These are phyloP conservation scores for Sugiyamaella americana DNA, from an alignment of 805 yeast genomes.

Conservation along the genomic window DNA sequence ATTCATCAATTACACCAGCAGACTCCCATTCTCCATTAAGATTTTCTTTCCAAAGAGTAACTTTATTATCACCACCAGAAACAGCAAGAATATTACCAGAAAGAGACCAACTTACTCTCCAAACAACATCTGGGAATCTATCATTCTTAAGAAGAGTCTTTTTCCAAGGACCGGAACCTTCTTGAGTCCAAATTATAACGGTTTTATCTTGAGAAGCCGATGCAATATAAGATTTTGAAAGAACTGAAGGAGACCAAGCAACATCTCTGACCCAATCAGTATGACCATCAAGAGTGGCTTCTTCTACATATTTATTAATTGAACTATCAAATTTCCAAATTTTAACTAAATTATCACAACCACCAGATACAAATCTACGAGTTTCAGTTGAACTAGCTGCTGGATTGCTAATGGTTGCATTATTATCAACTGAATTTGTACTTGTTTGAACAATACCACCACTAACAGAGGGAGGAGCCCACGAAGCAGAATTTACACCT, in stretches of 20 bases:
- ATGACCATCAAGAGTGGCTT: conserved; percentile 80
- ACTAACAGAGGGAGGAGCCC: conserved; percentile 41
- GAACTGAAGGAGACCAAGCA: conserved; percentile 92
- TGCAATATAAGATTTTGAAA: conserved; percentile 84
- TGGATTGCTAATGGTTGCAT: conserved; percentile 16
- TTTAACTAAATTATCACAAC: conserved; percentile 89
- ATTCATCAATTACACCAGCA: conserved; percentile 94
- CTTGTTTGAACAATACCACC: conserved; percentile 23
- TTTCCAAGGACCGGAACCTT: conserved; percentile 65
- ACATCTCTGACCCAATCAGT: conserved; percentile 99
- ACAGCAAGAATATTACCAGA: conserved; percentile 94
- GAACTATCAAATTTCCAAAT: conserved; percentile 70
- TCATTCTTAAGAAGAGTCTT: conserved; percentile 68
- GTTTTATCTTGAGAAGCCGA: conserved; percentile 96
- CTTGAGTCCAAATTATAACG: conserved; percentile 93
- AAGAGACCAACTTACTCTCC: conserved; percentile 98
- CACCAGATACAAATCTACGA: conserved; percentile 86
- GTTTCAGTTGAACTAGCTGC: conserved; percentile 26
- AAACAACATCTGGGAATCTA: conserved; percentile 91
- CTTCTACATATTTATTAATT: conserved; percentile 55
- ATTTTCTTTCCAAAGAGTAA: conserved; percentile 94
- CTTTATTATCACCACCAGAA: conserved; percentile 93
- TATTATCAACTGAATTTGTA: conserved; percentile 7
- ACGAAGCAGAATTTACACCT: conserved; percentile 90
- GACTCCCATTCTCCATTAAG: conserved; percentile 91